These are phyloP conservation scores for Fusarium proliferatum DNA, from an alignment of 2,329 filamentous ascomycete species.

Conservation along the genomic window DNA sequence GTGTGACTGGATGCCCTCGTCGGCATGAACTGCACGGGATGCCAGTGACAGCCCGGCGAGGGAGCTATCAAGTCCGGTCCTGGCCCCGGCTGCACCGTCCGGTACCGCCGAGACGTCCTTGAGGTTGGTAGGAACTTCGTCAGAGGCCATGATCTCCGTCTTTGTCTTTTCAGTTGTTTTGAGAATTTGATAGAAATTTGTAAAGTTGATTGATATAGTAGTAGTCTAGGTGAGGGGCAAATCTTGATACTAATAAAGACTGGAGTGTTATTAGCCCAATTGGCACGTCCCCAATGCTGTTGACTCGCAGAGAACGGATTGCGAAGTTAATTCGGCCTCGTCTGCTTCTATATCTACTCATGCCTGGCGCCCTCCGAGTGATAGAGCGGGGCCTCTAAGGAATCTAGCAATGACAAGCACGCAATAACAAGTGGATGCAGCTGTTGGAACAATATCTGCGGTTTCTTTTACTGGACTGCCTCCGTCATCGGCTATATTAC, in stretches of 20 bases:
- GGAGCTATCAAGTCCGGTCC: slow-evolving; percentile 16
- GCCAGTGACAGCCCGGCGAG: slow-evolving; percentile 61
- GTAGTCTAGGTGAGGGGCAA: slow-evolving; percentile 29
- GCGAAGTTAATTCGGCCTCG: background rate
- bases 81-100: slow-evolving; percentile 13
- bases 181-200: background rate
- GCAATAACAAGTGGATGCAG: slow-evolving; percentile 27
- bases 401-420: slow-evolving; percentile 26
- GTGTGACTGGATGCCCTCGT: slow-evolving; percentile 78
- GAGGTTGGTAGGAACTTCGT: slow-evolving; percentile 29
- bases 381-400: slow-evolving; percentile 18
- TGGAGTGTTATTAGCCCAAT: background rate
- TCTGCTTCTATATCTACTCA: slow-evolving; percentile 1
- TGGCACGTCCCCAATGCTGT: background rate
- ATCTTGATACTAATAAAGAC: background rate
- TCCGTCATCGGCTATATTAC: slow-evolving; percentile 36
- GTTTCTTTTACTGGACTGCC: background rate
- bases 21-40: slow-evolving; percentile 83
- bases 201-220: background rate
- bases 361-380: slow-evolving; percentile 13
- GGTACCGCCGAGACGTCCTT: slow-evolving; percentile 4
- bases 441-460: background rate
- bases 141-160: slow-evolving; percentile 36
- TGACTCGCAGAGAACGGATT: background rate
- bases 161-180: background rate